A percentile compares a stretch with the other conserved stretches of the same genome.
Evolutionary conservation across 1,284 basidiomycete species (phyloP).

Genomic region (Fomes fomentarius): DNA sequence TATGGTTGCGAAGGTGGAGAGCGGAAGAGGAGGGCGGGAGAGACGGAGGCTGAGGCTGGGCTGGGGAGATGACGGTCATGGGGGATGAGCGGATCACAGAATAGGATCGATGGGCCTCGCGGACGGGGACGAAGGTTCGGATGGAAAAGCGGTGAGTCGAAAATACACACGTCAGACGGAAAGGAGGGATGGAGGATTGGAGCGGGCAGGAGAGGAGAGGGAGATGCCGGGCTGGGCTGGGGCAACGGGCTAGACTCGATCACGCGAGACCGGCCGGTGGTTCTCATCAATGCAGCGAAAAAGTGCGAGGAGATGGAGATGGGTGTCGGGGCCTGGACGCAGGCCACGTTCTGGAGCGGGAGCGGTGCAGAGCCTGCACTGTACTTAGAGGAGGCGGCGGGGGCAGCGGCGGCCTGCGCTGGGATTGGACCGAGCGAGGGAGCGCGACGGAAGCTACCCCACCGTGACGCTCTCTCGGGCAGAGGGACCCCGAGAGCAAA

Average conservation of each 20-base stretch:
- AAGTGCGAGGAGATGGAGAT: conserved; percentile 2
- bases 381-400: background rate
- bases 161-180: background rate
- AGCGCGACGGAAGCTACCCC: conserved; percentile 18
- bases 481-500: conserved; percentile 23
- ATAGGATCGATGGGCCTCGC: conserved; percentile 23
- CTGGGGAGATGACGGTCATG: conserved; percentile 4
- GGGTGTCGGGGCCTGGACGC: background rate
- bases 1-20: background rate
- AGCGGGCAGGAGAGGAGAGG: background rate
- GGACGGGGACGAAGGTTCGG: conserved; percentile 18
- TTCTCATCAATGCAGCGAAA: conserved; percentile 6
- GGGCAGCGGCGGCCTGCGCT: conserved; percentile 7
- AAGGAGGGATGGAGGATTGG: background rate
- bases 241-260: conserved; percentile 16
- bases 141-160: conserved; percentile 5
- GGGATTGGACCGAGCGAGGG: conserved; percentile 1
- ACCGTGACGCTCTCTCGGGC: conserved; percentile 21
- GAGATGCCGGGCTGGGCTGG: conserved; percentile 12
- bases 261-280: conserved; percentile 9
- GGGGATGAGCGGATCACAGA: conserved; percentile 15
- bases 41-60: conserved; percentile 6
- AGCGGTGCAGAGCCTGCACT: background rate
- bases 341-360: background rate
- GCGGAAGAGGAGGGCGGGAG: conserved; percentile 1